phyloP scores from a whole-genome alignment of 2,329 filamentous ascomycete genomes.

The Alternaria hordeiaustralica region DNA sequence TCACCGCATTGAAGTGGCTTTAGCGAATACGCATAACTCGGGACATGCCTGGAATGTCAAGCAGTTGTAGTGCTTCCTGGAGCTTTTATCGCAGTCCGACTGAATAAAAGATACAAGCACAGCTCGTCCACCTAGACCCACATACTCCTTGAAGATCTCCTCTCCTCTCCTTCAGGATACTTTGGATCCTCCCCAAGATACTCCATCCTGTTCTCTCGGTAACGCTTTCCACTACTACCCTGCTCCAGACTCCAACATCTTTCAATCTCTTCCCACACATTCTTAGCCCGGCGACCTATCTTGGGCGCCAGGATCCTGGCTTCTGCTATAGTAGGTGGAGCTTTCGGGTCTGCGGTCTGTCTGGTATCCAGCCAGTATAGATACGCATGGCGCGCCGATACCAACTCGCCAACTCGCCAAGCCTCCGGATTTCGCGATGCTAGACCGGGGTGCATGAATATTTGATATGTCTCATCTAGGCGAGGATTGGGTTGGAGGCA shows the following conservation, averaged over 20 bases:
- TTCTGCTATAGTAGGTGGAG: constrained; percentile 11
- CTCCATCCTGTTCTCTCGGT: constrained; percentile 10
- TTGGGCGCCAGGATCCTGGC: constrained; percentile 9
- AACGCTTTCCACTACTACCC: not conserved
- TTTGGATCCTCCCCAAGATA: constrained; percentile 17
- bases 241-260: constrained; percentile 20
- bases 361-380: constrained; percentile 24
- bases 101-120: not conserved
- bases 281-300: constrained; percentile 6
- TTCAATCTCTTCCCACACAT: constrained; percentile 24
- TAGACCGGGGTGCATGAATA: constrained; percentile 8
- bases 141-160: constrained; percentile 5
- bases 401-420: constrained; percentile 21
- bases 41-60: not conserved
- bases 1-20: not conserved
- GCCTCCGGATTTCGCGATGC: not conserved
- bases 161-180: not conserved
- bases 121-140: not conserved
- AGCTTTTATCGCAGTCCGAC: not conserved
- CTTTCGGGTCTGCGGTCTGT: constrained; percentile 8
- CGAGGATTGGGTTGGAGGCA: not conserved
- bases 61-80: fast-evolving
- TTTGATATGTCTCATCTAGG: constrained; percentile 17
- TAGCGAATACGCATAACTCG: not conserved
- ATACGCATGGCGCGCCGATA: constrained; percentile 21